Evolutionary conservation across 2,329 filamentous ascomycete species (phyloP).

Genomic region (Aspergillus bombycis): DNA sequence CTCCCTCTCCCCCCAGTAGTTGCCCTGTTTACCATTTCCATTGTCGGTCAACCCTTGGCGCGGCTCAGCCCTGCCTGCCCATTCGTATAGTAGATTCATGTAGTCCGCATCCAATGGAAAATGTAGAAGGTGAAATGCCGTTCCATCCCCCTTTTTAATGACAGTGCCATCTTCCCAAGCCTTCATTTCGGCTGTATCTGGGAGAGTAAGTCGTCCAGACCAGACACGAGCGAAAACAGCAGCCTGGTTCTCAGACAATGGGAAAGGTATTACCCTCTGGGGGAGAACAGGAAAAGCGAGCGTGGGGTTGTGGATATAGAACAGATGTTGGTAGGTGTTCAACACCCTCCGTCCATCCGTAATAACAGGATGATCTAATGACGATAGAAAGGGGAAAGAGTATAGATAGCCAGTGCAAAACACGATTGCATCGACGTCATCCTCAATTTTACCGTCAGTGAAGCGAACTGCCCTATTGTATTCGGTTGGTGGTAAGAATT

Average conservation of each 20-base stretch:
- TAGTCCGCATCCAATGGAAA: conserved; percentile 54
- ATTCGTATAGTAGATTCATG: conserved; percentile 48
- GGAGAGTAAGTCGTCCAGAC: conserved; percentile 70
- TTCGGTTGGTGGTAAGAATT: conserved; percentile 56
- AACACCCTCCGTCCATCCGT: conserved; percentile 70
- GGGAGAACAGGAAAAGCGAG: conserved; percentile 76
- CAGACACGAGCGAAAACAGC: conserved; percentile 77
- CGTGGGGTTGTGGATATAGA: conserved; percentile 75
- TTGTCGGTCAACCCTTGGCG: conserved; percentile 46
- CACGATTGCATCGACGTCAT: conserved; percentile 72
- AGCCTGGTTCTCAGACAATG: conserved; percentile 75
- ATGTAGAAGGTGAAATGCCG: conserved; percentile 57
- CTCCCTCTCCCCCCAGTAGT: conserved; percentile 70
- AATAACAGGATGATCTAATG: conserved; percentile 59
- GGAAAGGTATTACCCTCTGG: conserved; percentile 87
- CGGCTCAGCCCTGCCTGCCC: conserved; percentile 41
- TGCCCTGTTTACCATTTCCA: conserved; percentile 66
- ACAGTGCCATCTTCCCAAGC: conserved; percentile 62
- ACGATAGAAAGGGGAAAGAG: conserved; percentile 71
- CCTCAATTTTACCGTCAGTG: conserved; percentile 65
- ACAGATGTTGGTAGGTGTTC: conserved; percentile 77
- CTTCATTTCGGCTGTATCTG: conserved; percentile 65
- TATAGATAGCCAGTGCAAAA: conserved; percentile 93
- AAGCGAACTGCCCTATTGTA: conserved; percentile 66
- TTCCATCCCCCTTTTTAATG: conserved; percentile 50